Percentiles rank a stretch among this genome's conserved stretches.
Conservation (phyloP, 1,139 yeast genomes). For the Pneumocystis canis region DNA sequence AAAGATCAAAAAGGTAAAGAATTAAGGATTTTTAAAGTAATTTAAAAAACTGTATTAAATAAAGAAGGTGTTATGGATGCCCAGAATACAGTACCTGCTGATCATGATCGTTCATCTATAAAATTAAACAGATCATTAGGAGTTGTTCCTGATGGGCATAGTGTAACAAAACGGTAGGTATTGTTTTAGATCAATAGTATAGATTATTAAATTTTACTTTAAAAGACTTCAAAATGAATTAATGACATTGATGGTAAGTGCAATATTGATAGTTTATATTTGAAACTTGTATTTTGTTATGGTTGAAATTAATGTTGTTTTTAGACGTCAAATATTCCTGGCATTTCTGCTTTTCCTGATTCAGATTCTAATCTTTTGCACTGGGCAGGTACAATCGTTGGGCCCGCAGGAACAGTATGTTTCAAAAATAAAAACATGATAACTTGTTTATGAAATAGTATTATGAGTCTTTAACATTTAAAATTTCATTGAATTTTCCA, state of each 20-base stretch:
- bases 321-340: conserved; percentile 35
- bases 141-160: background rate
- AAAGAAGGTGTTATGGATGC: background rate
- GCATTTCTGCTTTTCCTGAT: conserved; percentile 40
- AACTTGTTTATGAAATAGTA: conserved; percentile 20
- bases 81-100: background rate
- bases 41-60: background rate
- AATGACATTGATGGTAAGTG: background rate
- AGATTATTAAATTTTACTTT: background rate
- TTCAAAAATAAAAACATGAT: conserved; percentile 3
- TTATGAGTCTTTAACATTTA: conserved; percentile 42
- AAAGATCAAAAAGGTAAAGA: background rate
- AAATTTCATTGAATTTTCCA: conserved; percentile 41
- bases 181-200: background rate
- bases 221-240: background rate
- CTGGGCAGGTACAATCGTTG: conserved; percentile 51
- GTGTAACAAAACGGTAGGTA: background rate
- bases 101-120: background rate
- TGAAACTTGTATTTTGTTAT: background rate
- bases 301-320: background rate
- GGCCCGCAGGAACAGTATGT: conserved; percentile 40
- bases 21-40: background rate
- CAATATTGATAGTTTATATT: background rate
- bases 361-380: conserved; percentile 38
- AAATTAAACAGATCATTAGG: background rate